phyloP scores from a whole-genome alignment of 257 asterid species.

The Solanum sitiens region DNA sequence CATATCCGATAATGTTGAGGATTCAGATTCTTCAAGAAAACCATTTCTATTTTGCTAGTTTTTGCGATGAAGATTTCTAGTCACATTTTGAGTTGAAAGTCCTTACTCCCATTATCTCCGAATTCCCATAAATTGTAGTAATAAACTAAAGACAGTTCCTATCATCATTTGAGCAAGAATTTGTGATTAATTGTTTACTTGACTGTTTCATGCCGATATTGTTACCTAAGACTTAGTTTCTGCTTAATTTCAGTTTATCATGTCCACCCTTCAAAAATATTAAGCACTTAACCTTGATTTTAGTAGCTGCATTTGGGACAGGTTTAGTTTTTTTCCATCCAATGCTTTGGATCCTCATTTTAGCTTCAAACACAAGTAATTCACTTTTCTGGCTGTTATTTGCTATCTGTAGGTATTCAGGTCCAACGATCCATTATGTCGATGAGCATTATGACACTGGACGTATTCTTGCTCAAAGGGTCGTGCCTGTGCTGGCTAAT shows the following conservation, averaged over 20 bases:
- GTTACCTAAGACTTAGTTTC: background rate
- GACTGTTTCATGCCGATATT: background rate
- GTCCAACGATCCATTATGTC: slow-evolving; percentile 72
- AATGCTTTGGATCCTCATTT: background rate
- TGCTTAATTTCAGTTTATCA: background rate
- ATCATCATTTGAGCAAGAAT: background rate
- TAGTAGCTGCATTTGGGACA: background rate
- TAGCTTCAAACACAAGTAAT: background rate
- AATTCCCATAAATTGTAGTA: background rate
- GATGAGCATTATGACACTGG: slow-evolving; percentile 83
- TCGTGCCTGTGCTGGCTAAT: slow-evolving; percentile 66
- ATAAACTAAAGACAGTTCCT: background rate
- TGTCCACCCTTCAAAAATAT: background rate
- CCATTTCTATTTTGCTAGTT: background rate
- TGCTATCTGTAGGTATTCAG: slow-evolving; percentile 44
- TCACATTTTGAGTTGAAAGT: background rate
- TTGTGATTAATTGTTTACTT: background rate
- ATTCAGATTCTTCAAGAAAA: background rate
- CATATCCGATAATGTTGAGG: background rate
- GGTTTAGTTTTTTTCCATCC: background rate
- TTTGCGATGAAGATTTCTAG: background rate
- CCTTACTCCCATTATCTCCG: background rate
- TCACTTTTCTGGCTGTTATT: background rate
- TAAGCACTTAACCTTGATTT: background rate
- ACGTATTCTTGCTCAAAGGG: slow-evolving; percentile 70